These are phyloP conservation scores for Penicillium frequentans DNA, from an alignment of 2,329 filamentous ascomycete genomes.

Conservation along the genomic window DNA sequence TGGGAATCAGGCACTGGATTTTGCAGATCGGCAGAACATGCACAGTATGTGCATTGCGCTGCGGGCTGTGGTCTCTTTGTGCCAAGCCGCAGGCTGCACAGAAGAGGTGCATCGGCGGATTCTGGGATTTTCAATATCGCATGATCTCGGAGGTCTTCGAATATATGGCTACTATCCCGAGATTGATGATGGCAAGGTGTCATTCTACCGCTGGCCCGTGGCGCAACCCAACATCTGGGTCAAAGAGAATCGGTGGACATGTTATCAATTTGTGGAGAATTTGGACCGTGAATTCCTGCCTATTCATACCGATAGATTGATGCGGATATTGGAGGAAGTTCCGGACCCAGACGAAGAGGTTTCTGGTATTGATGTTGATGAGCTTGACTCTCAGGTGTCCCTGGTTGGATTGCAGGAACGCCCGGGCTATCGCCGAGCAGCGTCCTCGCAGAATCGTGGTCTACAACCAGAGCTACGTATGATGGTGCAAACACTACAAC, in stretches of 20 bases:
- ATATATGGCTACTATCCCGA: slow-evolving; percentile 7
- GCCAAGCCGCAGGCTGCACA: slow-evolving; percentile 1
- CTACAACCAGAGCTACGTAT: no score
- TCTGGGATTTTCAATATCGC: slow-evolving; percentile 6
- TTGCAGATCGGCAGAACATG: slow-evolving; percentile 6
- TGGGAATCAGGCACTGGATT: slow-evolving; percentile 4
- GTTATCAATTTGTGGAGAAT: slow-evolving; percentile 3
- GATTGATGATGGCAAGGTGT: slow-evolving; percentile 4
- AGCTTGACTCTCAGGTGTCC: neutral
- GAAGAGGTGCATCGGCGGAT: slow-evolving; percentile 3
- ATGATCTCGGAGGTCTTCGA: slow-evolving; percentile 1
- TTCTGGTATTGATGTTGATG: neutral
- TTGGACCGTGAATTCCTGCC: slow-evolving; percentile 5
- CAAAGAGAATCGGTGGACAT: slow-evolving; percentile 5
- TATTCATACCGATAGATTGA: slow-evolving; percentile 1
- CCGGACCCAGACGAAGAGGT: no score
- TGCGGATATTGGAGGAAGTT: slow-evolving; percentile 1
- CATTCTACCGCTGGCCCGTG: slow-evolving; percentile 5
- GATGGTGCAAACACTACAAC: no score
- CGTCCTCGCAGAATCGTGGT: slow-evolving; percentile 1
- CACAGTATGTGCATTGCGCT: slow-evolving; percentile 6
- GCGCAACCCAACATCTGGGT: slow-evolving; percentile 3
- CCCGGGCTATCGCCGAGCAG: slow-evolving; percentile 1
- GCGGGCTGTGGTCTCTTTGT: slow-evolving; percentile 4
- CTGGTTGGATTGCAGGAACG: slow-evolving; percentile 2